phyloP scores from a whole-genome alignment of 2,329 filamentous ascomycete species.

The Colletotrichum sp. region DNA sequence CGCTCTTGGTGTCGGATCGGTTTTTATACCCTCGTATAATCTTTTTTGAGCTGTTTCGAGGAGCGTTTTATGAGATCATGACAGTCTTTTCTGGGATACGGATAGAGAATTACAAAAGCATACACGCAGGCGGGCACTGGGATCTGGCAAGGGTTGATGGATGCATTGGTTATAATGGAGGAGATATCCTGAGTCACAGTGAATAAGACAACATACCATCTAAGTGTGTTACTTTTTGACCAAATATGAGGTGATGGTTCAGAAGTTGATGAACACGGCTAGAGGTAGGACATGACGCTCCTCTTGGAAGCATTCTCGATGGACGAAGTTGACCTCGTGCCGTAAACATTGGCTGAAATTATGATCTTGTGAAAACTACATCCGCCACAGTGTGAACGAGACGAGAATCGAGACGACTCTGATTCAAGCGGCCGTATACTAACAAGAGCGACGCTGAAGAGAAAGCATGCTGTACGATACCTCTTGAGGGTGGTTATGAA shows the following conservation, averaged over 20 bases:
- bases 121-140: neutral
- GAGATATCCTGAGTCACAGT: neutral
- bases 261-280: rapidly evolving
- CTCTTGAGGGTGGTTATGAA: neutral
- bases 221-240: rapidly evolving
- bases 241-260: neutral
- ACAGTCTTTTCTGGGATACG: neutral
- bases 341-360: neutral
- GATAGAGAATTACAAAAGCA: neutral
- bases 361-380: neutral
- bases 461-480: neutral
- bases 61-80: neutral
- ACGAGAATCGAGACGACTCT: neutral
- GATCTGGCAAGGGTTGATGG: neutral
- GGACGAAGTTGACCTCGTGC: neutral
- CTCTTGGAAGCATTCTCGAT: neutral
- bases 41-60: constrained; percentile 6
- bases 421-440: neutral
- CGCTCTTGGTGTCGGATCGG: constrained; percentile 23
- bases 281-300: neutral
- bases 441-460: neutral
- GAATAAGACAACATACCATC: neutral
- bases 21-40: constrained; percentile 23
- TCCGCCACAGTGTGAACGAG: neutral
- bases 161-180: neutral